These are phyloP conservation scores for Fusarium xyrophilum DNA, from an alignment of 2,329 filamentous ascomycete species.

Conservation along the genomic window DNA sequence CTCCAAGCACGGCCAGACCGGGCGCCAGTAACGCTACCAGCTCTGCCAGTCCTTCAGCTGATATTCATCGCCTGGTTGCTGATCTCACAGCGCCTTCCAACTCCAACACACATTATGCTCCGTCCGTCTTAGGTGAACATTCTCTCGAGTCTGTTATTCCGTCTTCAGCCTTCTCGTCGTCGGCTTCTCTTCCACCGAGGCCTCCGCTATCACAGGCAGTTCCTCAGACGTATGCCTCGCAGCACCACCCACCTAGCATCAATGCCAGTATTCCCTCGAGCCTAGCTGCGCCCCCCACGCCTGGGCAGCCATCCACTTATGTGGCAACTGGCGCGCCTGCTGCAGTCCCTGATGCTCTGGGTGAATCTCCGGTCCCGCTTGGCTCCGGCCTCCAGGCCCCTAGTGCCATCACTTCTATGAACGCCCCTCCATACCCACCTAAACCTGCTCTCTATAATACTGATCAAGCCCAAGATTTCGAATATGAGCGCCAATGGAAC, in stretches of 20 bases:
- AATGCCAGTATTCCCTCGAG: conserved; percentile 43
- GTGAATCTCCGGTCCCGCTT: conserved; percentile 43
- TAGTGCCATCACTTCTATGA: conserved; percentile 42
- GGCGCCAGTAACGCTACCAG: conserved; percentile 39
- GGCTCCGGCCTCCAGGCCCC: conserved; percentile 42
- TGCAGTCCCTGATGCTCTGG: conserved; percentile 43
- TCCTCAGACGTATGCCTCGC: conserved; percentile 49
- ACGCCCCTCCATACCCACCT: conserved; percentile 44
- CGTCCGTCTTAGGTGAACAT: conserved; percentile 38
- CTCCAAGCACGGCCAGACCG: conserved; percentile 41
- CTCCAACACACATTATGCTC: conserved; percentile 42
- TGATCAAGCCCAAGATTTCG: conserved; percentile 47
- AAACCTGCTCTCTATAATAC: conserved; percentile 40
- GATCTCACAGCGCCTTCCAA: conserved; percentile 50
- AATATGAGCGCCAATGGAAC: conserved; percentile 73
- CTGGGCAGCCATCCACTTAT: conserved; percentile 46
- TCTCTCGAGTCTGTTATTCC: conserved; percentile 38
- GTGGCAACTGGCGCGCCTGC: conserved; percentile 45
- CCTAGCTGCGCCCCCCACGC: conserved; percentile 42
- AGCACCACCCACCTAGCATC: conserved; percentile 46
- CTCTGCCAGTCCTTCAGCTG: conserved; percentile 45
- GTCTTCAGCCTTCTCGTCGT: conserved; percentile 46
- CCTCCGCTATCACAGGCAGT: conserved; percentile 52
- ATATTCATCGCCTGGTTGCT: conserved; percentile 52
- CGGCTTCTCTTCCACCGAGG: conserved; percentile 56